A percentile compares a stretch with the other conserved stretches of the same genome.
Conservation (phyloP, 2,329 filamentous ascomycete genomes). For the Colletotrichum tropicale region DNA sequence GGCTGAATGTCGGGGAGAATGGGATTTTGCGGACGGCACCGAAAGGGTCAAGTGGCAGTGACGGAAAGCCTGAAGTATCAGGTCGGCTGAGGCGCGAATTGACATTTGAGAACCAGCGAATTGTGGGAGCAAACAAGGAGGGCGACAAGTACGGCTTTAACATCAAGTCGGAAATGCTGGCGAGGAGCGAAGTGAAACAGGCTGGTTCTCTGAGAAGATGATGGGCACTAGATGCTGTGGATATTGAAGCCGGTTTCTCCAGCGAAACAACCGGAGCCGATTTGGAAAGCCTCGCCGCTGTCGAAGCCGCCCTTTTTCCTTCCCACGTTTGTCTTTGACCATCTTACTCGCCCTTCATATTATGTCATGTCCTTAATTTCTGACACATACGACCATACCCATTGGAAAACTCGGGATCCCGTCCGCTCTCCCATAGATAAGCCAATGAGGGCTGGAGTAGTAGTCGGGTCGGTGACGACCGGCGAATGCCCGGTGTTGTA, state of each 20-base stretch:
- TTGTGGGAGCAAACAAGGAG: not conserved
- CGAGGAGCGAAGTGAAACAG: too few species aligned
- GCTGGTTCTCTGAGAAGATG: not conserved
- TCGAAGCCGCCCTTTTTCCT: not conserved
- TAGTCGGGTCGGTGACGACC: not conserved
- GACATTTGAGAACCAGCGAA: too few species aligned
- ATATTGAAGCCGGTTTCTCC: not conserved
- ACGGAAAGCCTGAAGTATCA: not conserved
- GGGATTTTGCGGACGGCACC: not conserved
- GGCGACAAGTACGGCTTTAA: not conserved
- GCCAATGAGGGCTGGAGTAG: too few species aligned
- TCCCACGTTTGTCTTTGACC: not conserved
- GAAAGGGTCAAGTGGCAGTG: not conserved
- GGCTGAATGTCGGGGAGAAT: not conserved
- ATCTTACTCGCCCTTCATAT: not conserved
- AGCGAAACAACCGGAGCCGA: not conserved
- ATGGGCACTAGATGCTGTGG: too few species aligned
- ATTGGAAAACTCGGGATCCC: not conserved
- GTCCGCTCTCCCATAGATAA: too few species aligned
- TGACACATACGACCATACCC: not conserved
- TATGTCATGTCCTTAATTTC: fast-evolving
- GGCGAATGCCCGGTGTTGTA: not conserved
- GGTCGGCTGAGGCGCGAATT: too few species aligned
- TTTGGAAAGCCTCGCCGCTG: not conserved
- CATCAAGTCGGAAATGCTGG: not conserved